Evolutionary conservation across 305 asterid genomes (phyloP), one percentile per base, ranked within the genome.

Genomic region (Solanum hybrid): DNA sequence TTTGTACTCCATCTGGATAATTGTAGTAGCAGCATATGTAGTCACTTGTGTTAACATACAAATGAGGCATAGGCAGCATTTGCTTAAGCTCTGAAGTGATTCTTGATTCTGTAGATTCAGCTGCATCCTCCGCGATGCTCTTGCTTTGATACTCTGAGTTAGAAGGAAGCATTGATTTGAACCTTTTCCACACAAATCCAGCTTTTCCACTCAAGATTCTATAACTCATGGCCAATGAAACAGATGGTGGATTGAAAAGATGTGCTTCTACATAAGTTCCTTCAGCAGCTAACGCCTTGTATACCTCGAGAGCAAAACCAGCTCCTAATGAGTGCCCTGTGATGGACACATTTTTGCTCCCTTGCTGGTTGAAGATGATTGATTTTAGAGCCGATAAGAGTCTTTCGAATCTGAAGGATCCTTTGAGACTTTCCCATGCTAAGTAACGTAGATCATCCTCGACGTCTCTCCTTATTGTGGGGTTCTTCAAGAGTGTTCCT

Each of bases 321-420:
- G 99, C 98, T 11, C 99, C 99, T 46, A 97, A 89, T 20, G 99
- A 96, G 88, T 97, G 99, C 12, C 99, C 98, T 0, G 98, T 96
- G 5, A 97, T 88, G 26, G 97, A 94, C 27, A 96, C 93, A 27
- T 93, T 95, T 91, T 91, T 92, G 90, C 98, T 94, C 14, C 99
- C 99, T 17, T 94, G 94, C 89, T 92, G 93, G 0, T 90, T 93
- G 7, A 72, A 75, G 38, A 95, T 93, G 2, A 96, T 92, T 13
- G 92, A 90, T 90, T 88, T 94, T 88, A 96, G 85, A 1, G 95
- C 95, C 80, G 90, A 90, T 10, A 94, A 89, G 32, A 95, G 92
- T 8, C 92, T 92, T 34, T 51, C 89, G 90, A 97, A 97, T 90
- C 98, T 93, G 76, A 95, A 94, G 3, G 99, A 96, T 6, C 99